Evolutionary conservation across 1,284 basidiomycete genomes (phyloP), one percentile per base, ranked within the genome.

Genomic region (Hypsizygus ulmarius): DNA sequence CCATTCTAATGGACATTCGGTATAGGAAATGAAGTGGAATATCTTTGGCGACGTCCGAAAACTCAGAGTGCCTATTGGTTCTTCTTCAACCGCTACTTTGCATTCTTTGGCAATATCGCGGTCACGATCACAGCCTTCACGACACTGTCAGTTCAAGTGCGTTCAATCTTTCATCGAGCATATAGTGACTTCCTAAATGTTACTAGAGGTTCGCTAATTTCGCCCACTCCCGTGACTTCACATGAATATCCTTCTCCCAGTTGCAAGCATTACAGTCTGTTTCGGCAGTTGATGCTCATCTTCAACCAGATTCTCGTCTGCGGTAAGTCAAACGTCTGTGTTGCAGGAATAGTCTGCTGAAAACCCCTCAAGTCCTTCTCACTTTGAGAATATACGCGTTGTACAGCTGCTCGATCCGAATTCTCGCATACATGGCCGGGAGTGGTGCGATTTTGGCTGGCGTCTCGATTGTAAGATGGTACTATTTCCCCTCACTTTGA

Each of bases 11-110:
- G 45, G 21, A 39, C 42, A 36, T 32, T 25, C 39, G 27, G 15
- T 21, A 18, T 12, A 70, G 69, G 58, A 5, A 58, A 63, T 33
- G 75, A 77, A 57, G 50, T 74, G 16, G 56, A 64, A 5, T 66
- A 64, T 43, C 53, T 77, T 4, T 77, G 75, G 75, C 58, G 54
- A 43, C 62, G 65, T 29, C 64, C 61, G 3, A 68, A 68, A 43
- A 63, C 61, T 1, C 49, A 53, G 10, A 68, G 73, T 44, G 62
- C 71, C 1, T 64, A 66, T 38, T 66, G 67, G 54, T 77, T 77
- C 56, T 66, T 75, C 38, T 27, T 71, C 18, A 73, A 73, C 47
- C 71, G 75, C 5, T 76, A 77, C 48, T 50, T 69, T 19, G 62
- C 69, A 3, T 66, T 73, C 45, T 59, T 71, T 34, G 66, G 64